Conservation (phyloP, 805 yeast species). For the Yamadazyma takamatsuzukensis region DNA sequence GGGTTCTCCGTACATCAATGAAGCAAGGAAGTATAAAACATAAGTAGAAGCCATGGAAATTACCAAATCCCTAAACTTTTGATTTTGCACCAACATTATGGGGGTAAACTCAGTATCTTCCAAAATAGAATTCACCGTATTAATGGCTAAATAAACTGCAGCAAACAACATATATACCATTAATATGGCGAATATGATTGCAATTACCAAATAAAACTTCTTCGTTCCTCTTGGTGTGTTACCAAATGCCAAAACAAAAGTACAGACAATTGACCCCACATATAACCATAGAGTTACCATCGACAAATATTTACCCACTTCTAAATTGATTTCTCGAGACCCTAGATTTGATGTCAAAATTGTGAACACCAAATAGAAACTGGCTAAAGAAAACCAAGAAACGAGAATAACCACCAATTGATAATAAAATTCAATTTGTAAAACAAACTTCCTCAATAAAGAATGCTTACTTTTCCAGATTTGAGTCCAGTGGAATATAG, state of each 20-base stretch:
- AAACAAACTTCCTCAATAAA: conserved; percentile 66
- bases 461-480: conserved; percentile 92
- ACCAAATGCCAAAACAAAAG: conserved; percentile 89
- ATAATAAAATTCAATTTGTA: conserved; percentile 85
- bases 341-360: conserved; percentile 80
- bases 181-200: conserved; percentile 75
- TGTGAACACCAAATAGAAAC: conserved; percentile 85
- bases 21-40: conserved; percentile 71
- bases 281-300: conserved; percentile 84
- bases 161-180: conserved; percentile 91
- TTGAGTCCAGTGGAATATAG: conserved; percentile 79
- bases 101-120: conserved; percentile 41
- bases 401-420: conserved; percentile 71
- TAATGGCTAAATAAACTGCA: conserved; percentile 73
- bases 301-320: conserved; percentile 73
- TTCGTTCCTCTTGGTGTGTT: conserved; percentile 91
- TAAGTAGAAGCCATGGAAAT: conserved; percentile 87
- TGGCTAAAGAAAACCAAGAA: conserved; percentile 91
- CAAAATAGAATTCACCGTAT: conserved; percentile 58
- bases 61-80: conserved; percentile 78
- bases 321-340: conserved; percentile 54
- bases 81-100: conserved; percentile 53
- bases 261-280: conserved; percentile 72
- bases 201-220: conserved; percentile 69
- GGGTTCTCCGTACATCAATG: conserved; percentile 82